phyloP scores from a whole-genome alignment of 768 basidiomycete species.

The Rhodotorula toruloides region DNA sequence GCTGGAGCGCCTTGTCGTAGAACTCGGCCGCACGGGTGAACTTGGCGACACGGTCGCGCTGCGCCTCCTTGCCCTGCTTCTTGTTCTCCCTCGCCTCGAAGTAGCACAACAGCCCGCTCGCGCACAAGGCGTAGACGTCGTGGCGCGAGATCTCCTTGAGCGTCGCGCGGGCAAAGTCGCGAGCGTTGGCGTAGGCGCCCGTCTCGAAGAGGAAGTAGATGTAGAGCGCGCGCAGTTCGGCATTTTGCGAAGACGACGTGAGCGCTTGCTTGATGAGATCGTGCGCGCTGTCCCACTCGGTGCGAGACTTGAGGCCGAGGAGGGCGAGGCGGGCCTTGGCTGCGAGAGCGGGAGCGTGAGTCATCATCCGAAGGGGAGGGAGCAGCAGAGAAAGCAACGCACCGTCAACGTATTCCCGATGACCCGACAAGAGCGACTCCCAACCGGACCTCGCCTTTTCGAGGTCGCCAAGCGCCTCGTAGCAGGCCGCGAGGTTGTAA shows the following conservation, averaged over 20 bases:
- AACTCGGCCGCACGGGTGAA: slow-evolving; percentile 82
- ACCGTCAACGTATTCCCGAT: slow-evolving; percentile 97
- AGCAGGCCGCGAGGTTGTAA: slow-evolving; percentile 86
- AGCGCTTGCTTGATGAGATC: slow-evolving; percentile 84
- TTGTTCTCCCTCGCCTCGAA: slow-evolving; percentile 68
- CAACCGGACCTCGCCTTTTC: slow-evolving; percentile 77
- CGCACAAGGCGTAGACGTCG: slow-evolving; percentile 86
- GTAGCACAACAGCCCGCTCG: slow-evolving; percentile 79
- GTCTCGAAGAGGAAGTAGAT: slow-evolving; percentile 84
- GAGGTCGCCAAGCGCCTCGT: slow-evolving; percentile 75
- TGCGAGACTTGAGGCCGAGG: slow-evolving; percentile 63
- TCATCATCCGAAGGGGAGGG: no score
- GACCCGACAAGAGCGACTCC: slow-evolving; percentile 66
- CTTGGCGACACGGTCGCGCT: slow-evolving; percentile 66
- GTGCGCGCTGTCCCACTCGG: slow-evolving; percentile 64
- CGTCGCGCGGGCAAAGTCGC: slow-evolving; percentile 83
- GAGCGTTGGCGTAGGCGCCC: slow-evolving; percentile 70
- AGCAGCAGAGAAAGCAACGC: slow-evolving; percentile 46
- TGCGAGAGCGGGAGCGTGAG: slow-evolving; percentile 47
- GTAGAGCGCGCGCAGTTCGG: slow-evolving; percentile 87
- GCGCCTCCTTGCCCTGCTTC: slow-evolving; percentile 46
- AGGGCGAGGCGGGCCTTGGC: slow-evolving; percentile 89
- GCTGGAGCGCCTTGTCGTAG: slow-evolving; percentile 79
- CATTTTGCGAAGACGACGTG: slow-evolving; percentile 65
- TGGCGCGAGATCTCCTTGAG: slow-evolving; percentile 79